Base-by-base conservation (phyloP, 1,284 basidiomycete species). In the Xerocomus minutiporus region DNA sequence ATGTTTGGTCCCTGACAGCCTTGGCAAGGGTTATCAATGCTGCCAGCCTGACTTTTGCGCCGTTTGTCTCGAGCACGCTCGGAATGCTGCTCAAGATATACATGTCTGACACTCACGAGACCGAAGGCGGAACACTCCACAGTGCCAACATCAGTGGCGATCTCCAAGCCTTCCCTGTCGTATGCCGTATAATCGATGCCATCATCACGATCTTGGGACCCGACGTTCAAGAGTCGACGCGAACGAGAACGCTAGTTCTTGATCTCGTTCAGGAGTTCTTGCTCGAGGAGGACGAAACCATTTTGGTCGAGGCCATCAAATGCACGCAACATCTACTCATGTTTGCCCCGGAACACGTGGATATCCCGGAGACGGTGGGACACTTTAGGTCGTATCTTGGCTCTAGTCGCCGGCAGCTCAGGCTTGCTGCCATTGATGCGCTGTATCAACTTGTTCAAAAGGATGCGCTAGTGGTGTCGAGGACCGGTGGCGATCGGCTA, bases 391-490 rank as follows among this genome's bases (percentile, higher is more conserved):
- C 76, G 0, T 83, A 95, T 67, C 79, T 97, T 20, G 80, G 83
- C 1, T 93, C 91, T 2, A 79, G 86, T 9, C 80, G 90, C 13
- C 76, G 91, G 25, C 88, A 92, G 5, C 80, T 97, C 55, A 97
- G 96, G 72, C 81, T 95, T 5, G 93, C 94, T 1, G 92, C 95
- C 0, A 96, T 97, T 66, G 93, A 96, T 61, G 93, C 92, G 0
- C 76, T 99, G 17, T 98, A 99, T 66, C 96, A 98, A 66, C 88
- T 99, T 20, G 94, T 98, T 0, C 97, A 99, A 72, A 88, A 93
- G 56, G 93, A 99, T 70, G 95, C 95, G 0, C 71, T 94, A 4
- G 77, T 87, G 5, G 92, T 99, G 81, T 97, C 93, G 13, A 90
- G 89, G 62, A 73, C 98, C 2, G 97, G 97, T 15, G 97, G 97